These are phyloP conservation scores for Rutidosis leptorrhynchoides DNA, from an alignment of 129 eudicot species.

Conservation along the genomic window DNA sequence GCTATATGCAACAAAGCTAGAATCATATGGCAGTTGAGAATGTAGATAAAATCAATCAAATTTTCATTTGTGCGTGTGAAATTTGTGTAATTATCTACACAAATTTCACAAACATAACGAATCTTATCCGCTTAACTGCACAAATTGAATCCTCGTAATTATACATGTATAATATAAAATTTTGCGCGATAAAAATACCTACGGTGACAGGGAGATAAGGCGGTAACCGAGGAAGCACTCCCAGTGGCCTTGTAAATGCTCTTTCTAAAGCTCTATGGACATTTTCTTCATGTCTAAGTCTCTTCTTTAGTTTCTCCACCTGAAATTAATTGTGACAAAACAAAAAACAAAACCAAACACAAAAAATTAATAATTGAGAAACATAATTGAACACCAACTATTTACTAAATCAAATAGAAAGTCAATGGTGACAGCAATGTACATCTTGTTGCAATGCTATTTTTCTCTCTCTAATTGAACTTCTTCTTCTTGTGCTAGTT, in stretches of 20 bases:
- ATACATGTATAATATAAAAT: no score
- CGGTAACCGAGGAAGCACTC: conserved; percentile 93
- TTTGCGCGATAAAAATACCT: neutral
- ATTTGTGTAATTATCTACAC: neutral
- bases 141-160: neutral
- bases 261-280: conserved; percentile 92
- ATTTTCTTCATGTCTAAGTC: conserved; percentile 90
- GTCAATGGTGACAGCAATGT: conserved; percentile 41
- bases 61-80: neutral
- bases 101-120: no score
- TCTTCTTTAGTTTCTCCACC: conserved; percentile 91
- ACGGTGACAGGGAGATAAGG: conserved; percentile 74
- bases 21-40: neutral
- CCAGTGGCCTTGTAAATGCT: conserved; percentile 88
- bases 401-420: conserved; percentile 21
- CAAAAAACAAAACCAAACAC: neutral
- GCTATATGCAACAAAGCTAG: neutral
- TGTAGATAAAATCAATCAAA: neutral
- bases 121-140: no score
- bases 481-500: conserved; percentile 41
- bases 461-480: conserved; percentile 60
- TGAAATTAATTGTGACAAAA: conserved; percentile 16
- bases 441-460: conserved; percentile 89
- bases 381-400: conserved; percentile 2
- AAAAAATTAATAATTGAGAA: conserved; percentile 6